Evolutionary conservation across 2,329 filamentous ascomycete genomes (phyloP).

Genomic region (Sclerotinia sclerotiorum): DNA sequence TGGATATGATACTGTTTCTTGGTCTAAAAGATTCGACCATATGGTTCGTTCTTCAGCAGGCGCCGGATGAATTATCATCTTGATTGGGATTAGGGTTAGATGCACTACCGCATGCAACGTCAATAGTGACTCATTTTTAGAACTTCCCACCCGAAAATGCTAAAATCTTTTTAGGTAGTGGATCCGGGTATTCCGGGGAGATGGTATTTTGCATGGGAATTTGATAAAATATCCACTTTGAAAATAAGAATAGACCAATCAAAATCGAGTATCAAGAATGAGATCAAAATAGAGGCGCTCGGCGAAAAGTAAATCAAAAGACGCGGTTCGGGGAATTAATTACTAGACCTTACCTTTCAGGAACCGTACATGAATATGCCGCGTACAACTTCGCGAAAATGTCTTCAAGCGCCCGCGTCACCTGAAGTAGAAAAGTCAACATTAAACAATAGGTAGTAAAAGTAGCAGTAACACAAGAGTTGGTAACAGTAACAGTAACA

Average conservation of each 20-base stretch:
- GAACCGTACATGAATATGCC: background rate
- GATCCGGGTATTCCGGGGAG: constrained; percentile 9
- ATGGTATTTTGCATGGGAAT: background rate
- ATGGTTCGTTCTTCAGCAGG: constrained; percentile 39
- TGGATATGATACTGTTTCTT: constrained; percentile 38
- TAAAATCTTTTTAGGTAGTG: constrained; percentile 10
- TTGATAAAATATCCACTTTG: constrained; percentile 13
- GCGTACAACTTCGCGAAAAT: constrained; percentile 8
- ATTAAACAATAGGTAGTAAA: background rate
- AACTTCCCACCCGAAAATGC: constrained; percentile 20
- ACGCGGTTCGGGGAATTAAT: constrained; percentile 17
- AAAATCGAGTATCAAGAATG: background rate
- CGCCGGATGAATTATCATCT: constrained; percentile 30
- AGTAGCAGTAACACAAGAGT: background rate
- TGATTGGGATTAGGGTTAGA: constrained; percentile 26
- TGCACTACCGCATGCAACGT: constrained; percentile 34
- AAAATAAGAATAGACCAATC: constrained; percentile 10
- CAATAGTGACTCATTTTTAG: constrained; percentile 41
- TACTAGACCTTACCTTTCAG: background rate
- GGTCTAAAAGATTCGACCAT: constrained; percentile 37
- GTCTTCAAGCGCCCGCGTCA: constrained; percentile 35
- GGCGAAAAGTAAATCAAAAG: constrained; percentile 10
- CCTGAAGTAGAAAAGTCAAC: constrained; percentile 6
- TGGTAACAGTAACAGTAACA: background rate
- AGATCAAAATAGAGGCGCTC: background rate